Evolutionary conservation across 208 protist species (phyloP).

Genomic region (Acanthamoeba divionensis): DNA sequence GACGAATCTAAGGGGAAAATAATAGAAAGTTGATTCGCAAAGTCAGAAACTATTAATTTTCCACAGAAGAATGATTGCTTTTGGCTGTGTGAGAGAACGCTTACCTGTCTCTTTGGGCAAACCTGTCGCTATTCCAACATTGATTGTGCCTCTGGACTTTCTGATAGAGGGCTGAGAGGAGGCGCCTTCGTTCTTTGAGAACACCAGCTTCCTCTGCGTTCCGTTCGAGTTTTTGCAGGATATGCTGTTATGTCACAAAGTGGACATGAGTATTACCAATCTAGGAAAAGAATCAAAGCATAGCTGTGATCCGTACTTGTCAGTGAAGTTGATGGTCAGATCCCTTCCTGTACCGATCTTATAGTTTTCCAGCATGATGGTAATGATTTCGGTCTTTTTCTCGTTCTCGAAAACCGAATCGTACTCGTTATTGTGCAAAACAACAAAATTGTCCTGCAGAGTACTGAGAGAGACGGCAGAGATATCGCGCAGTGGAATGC

Average conservation of each 20-base stretch:
- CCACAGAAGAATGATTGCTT: background rate
- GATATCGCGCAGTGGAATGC: conserved; percentile 48
- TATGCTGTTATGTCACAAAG: conserved; percentile 40
- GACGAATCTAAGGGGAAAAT: background rate
- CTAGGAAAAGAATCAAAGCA: background rate
- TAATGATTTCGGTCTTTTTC: conserved; percentile 80
- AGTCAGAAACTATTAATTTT: background rate
- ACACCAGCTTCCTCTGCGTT: conserved; percentile 43
- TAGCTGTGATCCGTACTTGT: conserved; percentile 2
- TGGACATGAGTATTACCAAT: background rate
- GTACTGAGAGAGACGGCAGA: conserved; percentile 33
- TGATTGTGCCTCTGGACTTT: conserved; percentile 56
- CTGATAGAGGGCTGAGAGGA: conserved; percentile 27
- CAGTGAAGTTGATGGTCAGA: conserved; percentile 65
- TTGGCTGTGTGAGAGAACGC: background rate
- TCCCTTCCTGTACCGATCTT: conserved; percentile 20
- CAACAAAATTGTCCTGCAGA: conserved; percentile 61
- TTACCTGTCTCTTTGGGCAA: conserved; percentile 57
- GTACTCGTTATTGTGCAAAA: conserved; percentile 69
- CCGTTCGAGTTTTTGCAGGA: conserved; percentile 66
- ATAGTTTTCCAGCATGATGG: conserved; percentile 70
- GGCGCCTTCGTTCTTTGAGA: background rate
- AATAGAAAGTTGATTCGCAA: background rate
- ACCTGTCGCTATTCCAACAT: conserved; percentile 60
- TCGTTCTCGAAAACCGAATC: conserved; percentile 76